Base-by-base conservation (phyloP, 2,329 filamentous ascomycete species). In the Trematosphaeria pertusa region DNA sequence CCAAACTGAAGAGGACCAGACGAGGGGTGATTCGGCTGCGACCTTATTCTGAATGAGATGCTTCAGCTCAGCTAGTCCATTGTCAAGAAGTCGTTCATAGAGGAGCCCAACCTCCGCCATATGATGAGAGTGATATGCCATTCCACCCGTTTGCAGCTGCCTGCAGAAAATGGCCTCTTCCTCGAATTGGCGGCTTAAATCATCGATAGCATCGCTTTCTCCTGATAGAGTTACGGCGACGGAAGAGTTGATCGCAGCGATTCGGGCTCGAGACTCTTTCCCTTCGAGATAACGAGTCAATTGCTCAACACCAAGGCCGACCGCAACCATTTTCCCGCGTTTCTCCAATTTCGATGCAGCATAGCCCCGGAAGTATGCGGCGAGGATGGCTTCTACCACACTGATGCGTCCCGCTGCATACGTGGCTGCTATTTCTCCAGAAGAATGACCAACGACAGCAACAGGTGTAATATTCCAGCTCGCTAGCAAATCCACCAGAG, bases 41-140 rank as follows among this genome's bases (percentile, higher is more conserved):
- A 14, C 3, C 10, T 30, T 22, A n/a, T n/a, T n/a, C n/a, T n/a
- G n/a, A n/a, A n/a, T n/a, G n/a, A n/a, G n/a, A n/a, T n/a, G n/a
- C 26, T 18, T 3, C 17, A 19, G 11, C 15, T 8, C 30, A 2
- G 19, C 24, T 5, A 21, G 40, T 5, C 19, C 19, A 9, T 26
- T 24, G 14, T 36, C 12, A 3, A 44, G 4, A 19, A 35, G 4
- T 19, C 34, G 19, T 5, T 41, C 37, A 34, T 65, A 65, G 1
- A 33, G 20, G 5, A 37, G 2, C 15, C 58, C 60, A 2, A 64
- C 5, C 1, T 36, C 38, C 1, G 22, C 2, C 64, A 69, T 69
- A 31, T 61, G 57, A 19, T 56, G 41, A 1, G 62, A 66, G 37
- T 69, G 64, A 39, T 69, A 69, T 1, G 65, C 65, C 11, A 48